Evolutionary conservation across 2,329 filamentous ascomycete species (phyloP), one percentile per base, ranked within the genome.

Genomic region (Claviceps maximensis): DNA sequence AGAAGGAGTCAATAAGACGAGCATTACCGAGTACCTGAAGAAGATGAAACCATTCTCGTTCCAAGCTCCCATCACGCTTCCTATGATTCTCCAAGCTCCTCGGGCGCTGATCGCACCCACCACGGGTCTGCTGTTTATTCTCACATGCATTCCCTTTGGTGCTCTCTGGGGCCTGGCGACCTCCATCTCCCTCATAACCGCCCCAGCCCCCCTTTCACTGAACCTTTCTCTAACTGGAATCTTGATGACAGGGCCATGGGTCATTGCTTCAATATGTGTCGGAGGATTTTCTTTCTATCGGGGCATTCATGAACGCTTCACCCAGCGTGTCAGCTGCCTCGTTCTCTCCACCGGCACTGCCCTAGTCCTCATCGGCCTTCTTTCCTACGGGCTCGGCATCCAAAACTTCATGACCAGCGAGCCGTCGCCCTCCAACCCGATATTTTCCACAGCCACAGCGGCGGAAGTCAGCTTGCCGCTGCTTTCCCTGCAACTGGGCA

Each of bases 41-140:
- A 65, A 65, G 46, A 66, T 76, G 58, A 68, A 65, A 54, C 69
- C 69, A 0, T 60, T 64, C 29, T 67, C 68, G 0, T 76, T 72
- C 55, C 57, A 55, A 41, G 65, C 65, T 4, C 52, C 59, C 8
- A 54, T 65, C 36, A 61, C 67, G 54, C 19, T 61, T 2, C 49
- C 58, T 0, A 61, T 65, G 2, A 60, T 74, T 17, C 61, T 76
- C n/a, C 74, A 78, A 52, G 69, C 68, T 0, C 68, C 74, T 0
- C 70, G 74, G 6, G 75, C 76, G 8, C 63, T 76, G 50, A 57
- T 68, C 15, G 74, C 78, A 0, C 78, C 78, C 1, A 77, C 75
- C 0, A 74, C 74, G 0, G 51, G 69, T 15, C 66, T 80, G 1
- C 66, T 77, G 15, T 70, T 74, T 25, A 53, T 72, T 5, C 63